Base-by-base conservation (phyloP, 73 alveolate genomes). In the Symbiodinium pilosum region DNA sequence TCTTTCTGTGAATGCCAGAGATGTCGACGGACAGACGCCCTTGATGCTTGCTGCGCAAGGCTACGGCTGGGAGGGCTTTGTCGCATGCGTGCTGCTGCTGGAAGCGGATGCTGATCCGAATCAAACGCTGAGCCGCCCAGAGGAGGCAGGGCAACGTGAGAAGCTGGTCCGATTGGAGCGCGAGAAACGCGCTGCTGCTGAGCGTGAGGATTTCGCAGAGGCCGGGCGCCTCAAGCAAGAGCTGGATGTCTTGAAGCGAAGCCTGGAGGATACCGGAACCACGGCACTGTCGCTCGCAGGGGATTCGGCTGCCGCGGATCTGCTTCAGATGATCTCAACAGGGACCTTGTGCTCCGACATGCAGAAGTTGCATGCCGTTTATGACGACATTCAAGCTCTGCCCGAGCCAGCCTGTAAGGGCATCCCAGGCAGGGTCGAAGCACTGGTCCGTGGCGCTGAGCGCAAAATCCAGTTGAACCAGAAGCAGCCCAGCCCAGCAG, bases 121-220 rank as follows among this genome's bases (percentile, higher is more conserved):
- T 38, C 39, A 28, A 38, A 64, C 38, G 5, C 81, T 64, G 38
- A 20, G 9, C 12, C 81, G 81, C 30, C 20, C 81, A 26, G 81
- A 64, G 4, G 81, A 64, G 38, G 34, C 34, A 38, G 30, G 16
- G 40, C 34, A 24, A n/a, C 81, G 81, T 64, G 81, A 64, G 81
- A 64, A 64, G 40, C 9, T 86, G 40, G 94, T 75, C 64, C 54
- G 42, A 54, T 84, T 86, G 7, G 94, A 86, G 71, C 54, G 69
- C 34, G 94, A 86, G 94, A 86, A 86, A 56, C 94, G 51, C 7
- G 56, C 40, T 20, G 94, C 94, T 3, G 94, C 69, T 3, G 94
- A 86, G 71, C 69, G 40, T n/a, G 94, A 86, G 83, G 94, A 86
- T 56, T 30, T 38, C 86, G 44, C 36, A 26, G 16, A 32, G 44